Base-by-base conservation (phyloP, 106 monocot species). In the Chionographis japonica region DNA sequence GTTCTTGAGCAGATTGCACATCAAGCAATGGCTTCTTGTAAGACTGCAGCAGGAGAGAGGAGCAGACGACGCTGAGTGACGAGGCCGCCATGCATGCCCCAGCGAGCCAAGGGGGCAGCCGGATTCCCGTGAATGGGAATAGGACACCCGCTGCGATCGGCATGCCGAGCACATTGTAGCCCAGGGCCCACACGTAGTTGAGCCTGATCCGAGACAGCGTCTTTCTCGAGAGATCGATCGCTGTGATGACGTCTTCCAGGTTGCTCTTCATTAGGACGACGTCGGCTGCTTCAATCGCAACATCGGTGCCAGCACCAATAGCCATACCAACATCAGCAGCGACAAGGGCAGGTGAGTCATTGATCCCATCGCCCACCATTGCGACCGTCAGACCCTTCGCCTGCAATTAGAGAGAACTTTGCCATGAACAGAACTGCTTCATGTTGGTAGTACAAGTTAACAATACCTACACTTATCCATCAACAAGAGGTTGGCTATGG, bases 321-420 rank as follows among this genome's bases (percentile, higher is more conserved):
- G 94, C 94, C 80, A 94, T 82, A 8, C 94, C 94, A 2, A 94
- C 94, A 52, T 94, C 94, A 0, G 94, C 87, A 14, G 90, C 87
- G 0, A 70, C 85, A 0, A 94, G 82, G 3, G 87, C 94, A 3
- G 87, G 90, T 1, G 94, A 94, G 63, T 94, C 94, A 8, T 94
- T 94, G 54, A 94, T 83, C 49, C 94, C 94, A 17, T 94, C 94
- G 4, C 94, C 94, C 4, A 94, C 94, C 94, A 94, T 94, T 0
- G 90, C 94, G 40, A 94, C 85, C 12, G 68, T 79, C 58, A 80
- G 50, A 8, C 94, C 94, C 65, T 90, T 71, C 71, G 19, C 72
- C 90, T 94, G 75, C 54, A 83, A 13, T 57, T 27, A 27, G 27
- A 39, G 7, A 67, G 19, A 38, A 37, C 42, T 71, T 4, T 27